Evolutionary conservation across 2,329 filamentous ascomycete species (phyloP).

Genomic region (Grosmannia huntii): DNA sequence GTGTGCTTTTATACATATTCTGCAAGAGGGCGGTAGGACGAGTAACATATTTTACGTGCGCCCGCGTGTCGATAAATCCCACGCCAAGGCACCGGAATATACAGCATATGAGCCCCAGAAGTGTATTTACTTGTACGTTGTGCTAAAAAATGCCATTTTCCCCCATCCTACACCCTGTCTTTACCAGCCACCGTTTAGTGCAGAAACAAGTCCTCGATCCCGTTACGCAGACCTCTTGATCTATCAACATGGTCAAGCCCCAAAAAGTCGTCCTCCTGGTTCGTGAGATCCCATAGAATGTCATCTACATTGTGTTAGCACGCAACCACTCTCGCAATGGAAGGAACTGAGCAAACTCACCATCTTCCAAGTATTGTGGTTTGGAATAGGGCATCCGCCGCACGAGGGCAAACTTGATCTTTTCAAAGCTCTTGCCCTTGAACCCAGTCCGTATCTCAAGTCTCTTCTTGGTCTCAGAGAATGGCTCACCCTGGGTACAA

Average conservation of each 20-base stretch:
- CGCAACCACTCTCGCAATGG: not conserved
- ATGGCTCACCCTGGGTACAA: constrained; percentile 55
- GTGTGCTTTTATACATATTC: no score
- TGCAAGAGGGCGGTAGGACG: no score
- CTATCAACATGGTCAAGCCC: constrained; percentile 56
- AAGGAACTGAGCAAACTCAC: constrained; percentile 36
- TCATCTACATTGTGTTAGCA: constrained; percentile 34
- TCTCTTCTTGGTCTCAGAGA: constrained; percentile 88
- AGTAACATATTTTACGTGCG: no score
- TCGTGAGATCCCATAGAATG: constrained; percentile 39
- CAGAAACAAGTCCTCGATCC: constrained; percentile 50
- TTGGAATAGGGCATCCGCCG: constrained; percentile 60
- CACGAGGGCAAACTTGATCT: constrained; percentile 89
- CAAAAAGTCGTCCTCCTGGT: constrained; percentile 46
- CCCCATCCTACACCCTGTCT: not conserved
- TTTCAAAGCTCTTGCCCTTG: constrained; percentile 96
- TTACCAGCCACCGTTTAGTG: constrained; percentile 16
- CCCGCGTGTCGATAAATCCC: no score
- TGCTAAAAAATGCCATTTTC: not conserved
- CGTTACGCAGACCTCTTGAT: constrained; percentile 43
- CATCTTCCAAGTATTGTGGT: constrained; percentile 74
- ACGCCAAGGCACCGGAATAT: not conserved
- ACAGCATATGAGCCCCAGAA: not conserved
- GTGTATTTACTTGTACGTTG: constrained; percentile 7
- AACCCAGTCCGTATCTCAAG: constrained; percentile 84